A percentile compares a stretch with the other conserved stretches of the same genome.
These are phyloP conservation scores for Boletus semigastroideus DNA, from an alignment of 1,284 basidiomycete species.

Conservation along the genomic window DNA sequence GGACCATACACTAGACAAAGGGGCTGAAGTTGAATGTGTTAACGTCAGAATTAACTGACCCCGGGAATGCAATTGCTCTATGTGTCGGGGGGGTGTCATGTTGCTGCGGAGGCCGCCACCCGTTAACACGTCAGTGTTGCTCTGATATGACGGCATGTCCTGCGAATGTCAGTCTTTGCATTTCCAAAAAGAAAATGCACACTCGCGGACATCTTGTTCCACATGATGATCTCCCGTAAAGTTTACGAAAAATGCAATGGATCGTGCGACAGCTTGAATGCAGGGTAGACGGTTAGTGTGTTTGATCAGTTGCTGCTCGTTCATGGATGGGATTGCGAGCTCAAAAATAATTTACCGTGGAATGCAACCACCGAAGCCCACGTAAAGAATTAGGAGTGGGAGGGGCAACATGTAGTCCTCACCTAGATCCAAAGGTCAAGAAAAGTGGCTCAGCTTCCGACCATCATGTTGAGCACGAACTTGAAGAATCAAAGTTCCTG, in stretches of 20 bases:
- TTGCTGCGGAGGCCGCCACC: not conserved
- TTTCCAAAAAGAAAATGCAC: not conserved
- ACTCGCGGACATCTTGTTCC: not conserved
- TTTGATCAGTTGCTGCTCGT: not conserved
- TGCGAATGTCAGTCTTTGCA: not conserved
- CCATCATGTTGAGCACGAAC: not conserved
- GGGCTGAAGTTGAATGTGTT: not conserved
- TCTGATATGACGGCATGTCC: not conserved
- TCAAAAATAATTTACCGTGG: not conserved
- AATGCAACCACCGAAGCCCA: not conserved
- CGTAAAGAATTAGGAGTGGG: no score
- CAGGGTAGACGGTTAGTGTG: not conserved
- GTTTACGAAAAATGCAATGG: not conserved
- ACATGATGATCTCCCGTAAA: not conserved
- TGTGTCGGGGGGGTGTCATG: not conserved
- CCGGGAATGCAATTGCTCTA: not conserved
- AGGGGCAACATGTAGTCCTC: not conserved
- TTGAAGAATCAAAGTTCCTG: not conserved
- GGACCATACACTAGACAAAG: not conserved
- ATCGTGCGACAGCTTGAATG: not conserved
- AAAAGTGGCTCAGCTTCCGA: not conserved
- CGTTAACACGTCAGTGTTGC: not conserved
- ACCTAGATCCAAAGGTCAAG: not conserved
- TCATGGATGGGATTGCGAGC: not conserved
- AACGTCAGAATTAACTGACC: not conserved